phyloP scores from a whole-genome alignment of 2,329 filamentous ascomycete genomes.

The Ophiostoma himal-ulmi region DNA sequence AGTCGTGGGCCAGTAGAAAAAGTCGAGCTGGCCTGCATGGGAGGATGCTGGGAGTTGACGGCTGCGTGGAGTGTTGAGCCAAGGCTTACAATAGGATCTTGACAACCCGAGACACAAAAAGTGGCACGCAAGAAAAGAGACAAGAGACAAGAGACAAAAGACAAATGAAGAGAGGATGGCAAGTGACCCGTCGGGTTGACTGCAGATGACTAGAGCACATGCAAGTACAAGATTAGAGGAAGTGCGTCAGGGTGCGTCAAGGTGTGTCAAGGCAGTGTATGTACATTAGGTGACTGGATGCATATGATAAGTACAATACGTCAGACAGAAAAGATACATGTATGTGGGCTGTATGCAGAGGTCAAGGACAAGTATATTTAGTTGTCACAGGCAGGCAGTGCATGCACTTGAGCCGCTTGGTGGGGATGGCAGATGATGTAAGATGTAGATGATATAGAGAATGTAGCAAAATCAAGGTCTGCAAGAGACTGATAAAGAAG shows the following conservation, averaged over 20 bases:
- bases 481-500: neutral
- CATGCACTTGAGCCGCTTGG: slow-evolving; percentile 12
- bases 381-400: slow-evolving; percentile 5
- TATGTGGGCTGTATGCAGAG: neutral
- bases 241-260: neutral
- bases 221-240: slow-evolving; percentile 5
- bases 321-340: neutral
- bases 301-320: neutral
- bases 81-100: neutral
- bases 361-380: neutral
- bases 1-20: neutral
- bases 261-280: slow-evolving; percentile 11
- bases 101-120: neutral
- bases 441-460: neutral
- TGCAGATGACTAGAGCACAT: slow-evolving; percentile 19
- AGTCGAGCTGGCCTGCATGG: neutral
- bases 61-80: neutral
- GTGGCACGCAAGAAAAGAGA: neutral
- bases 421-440: neutral
- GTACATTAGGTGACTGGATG: neutral
- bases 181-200: slow-evolving; percentile 10
- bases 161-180: neutral
- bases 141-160: neutral
- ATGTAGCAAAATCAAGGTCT: neutral
- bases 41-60: neutral